Evolutionary conservation across 1,284 basidiomycete species (phyloP), one percentile per base, ranked within the genome.

Genomic region (Melampsora larici-populina): DNA sequence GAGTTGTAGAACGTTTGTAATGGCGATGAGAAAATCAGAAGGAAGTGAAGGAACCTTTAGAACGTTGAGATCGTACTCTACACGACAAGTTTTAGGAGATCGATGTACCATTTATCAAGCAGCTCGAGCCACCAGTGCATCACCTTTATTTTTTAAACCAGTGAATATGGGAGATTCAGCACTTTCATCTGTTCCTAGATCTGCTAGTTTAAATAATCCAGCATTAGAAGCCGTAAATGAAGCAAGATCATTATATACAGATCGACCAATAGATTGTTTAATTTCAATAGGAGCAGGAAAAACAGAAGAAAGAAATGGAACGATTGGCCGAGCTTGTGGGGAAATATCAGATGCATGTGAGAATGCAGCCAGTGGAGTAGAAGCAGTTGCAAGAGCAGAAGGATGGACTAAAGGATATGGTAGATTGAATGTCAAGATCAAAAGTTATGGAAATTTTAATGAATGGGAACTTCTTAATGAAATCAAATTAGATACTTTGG

Each of bases 111-210:
- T 81, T 18, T 51, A 29, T 13, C 77, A 80, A 68, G 79, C 79
- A 13, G 70, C 77, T 8, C 72, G 79, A 26, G 80, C 80, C 1
- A 78, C 79, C 0, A 68, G 78, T 48, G 80, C 80, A 0, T 68
- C 79, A 6, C 70, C 79, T 0, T 33, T 78, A 5, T 74, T 78
- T 62, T 71, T 80, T 60, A 72, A 78, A 49, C 70, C 79, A 17
- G 49, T 66, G 15, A 26, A n/a, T 26, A 29, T 58, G 17, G 26
- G 2, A 46, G 48, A 64, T 49, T 40, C 46, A 24, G 17, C 48
- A 64, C 48, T 31, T 11, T 55, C 66, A 18, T 63, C 66, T 63
- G 24, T 60, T 36, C 51, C 68, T 15, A 51, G 26, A 26, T 48
- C 29, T 46, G 40, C 55, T 26, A 62, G 15, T 33, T 15, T 62